A percentile compares a stretch with the other conserved stretches of the same genome.
phyloP scores from a whole-genome alignment of 495 filamentous ascomycete species.

The Podospora tetraspora region DNA sequence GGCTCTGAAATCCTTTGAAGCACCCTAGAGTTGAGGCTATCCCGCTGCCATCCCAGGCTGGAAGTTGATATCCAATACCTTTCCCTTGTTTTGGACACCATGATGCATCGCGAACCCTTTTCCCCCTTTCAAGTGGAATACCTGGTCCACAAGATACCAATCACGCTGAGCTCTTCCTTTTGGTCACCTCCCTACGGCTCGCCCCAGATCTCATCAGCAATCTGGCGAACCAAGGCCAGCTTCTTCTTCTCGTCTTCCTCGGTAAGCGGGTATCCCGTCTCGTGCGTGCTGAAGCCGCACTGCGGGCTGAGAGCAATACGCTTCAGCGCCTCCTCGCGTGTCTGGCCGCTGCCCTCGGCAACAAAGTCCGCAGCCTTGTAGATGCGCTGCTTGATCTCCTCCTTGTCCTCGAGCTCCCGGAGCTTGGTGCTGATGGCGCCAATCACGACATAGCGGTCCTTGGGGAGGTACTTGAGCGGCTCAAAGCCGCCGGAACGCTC shows the following conservation, averaged over 20 bases:
- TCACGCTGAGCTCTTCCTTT: not conserved
- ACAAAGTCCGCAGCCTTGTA: constrained; percentile 64
- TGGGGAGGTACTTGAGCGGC: constrained; percentile 66
- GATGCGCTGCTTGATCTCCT: constrained; percentile 64
- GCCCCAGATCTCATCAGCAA: constrained; percentile 66
- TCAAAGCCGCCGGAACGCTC: constrained; percentile 71
- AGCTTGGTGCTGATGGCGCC: constrained; percentile 72
- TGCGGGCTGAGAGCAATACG: constrained; percentile 69
- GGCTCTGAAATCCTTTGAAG: no score
- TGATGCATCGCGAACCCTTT: not conserved
- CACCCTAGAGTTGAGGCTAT: no score
- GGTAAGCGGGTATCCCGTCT: constrained; percentile 60
- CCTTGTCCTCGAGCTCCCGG: constrained; percentile 65
- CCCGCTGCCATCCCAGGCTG: constrained; percentile 7
- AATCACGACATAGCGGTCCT: constrained; percentile 69
- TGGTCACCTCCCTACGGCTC: constrained; percentile 41
- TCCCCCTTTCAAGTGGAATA: not conserved
- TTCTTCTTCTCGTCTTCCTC: constrained; percentile 66
- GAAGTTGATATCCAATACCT: constrained; percentile 25
- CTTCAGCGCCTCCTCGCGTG: constrained; percentile 59
- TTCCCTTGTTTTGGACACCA: not conserved
- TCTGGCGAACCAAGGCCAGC: constrained; percentile 58
- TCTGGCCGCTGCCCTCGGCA: constrained; percentile 61
- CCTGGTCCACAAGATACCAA: not conserved
- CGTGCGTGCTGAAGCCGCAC: constrained; percentile 74